Percentiles rank a stretch among this genome's conserved stretches.
phyloP scores from a whole-genome alignment of 1,284 basidiomycete genomes.

The Tilletia walkeri region DNA sequence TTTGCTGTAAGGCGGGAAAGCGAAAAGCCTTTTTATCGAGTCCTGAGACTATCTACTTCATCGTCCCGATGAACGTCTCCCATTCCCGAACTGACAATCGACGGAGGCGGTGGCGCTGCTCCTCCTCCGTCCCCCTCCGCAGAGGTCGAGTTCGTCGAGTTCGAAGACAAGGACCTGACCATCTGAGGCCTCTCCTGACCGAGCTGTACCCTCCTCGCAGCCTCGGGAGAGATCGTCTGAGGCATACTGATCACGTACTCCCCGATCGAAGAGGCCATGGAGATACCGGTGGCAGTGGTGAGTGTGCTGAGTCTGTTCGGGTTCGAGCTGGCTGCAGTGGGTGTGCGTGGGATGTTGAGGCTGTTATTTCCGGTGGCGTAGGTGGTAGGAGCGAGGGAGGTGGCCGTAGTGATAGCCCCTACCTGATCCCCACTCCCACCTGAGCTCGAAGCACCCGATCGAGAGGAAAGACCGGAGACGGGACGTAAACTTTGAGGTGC shows the following conservation, averaged over 20 bases:
- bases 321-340: background rate
- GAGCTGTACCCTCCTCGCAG: conserved; percentile 2
- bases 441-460: background rate
- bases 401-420: too few species aligned
- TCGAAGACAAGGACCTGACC: background rate
- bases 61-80: too few species aligned
- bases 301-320: conserved; percentile 9
- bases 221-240: background rate
- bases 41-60: too few species aligned
- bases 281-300: conserved; percentile 9
- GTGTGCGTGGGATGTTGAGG: background rate
- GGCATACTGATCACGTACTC: background rate
- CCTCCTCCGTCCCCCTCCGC: background rate
- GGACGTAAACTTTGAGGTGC: background rate
- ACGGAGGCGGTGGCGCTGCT: background rate
- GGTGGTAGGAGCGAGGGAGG: too few species aligned
- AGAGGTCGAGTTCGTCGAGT: too few species aligned
- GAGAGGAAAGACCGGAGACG: background rate
- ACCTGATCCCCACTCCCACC: too few species aligned
- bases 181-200: background rate
- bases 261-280: conserved; percentile 14
- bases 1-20: too few species aligned
- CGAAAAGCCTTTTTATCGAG: too few species aligned
- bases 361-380: background rate
- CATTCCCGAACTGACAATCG: too few species aligned